Conservation (phyloP, 2,329 filamentous ascomycete genomes). For the Calonectria honghensis region DNA sequence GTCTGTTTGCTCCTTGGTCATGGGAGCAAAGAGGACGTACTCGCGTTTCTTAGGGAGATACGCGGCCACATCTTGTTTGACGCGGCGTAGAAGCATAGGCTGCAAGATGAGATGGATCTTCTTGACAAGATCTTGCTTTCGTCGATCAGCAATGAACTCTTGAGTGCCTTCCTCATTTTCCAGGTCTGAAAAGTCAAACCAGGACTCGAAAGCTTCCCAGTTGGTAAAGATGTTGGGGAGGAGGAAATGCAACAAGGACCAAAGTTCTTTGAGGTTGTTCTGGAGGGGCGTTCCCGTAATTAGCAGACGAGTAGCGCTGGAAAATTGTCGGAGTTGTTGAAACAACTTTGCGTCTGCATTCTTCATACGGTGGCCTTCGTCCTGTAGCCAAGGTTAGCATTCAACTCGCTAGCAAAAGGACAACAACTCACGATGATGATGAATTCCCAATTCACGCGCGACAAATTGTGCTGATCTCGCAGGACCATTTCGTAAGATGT, state of each 20-base stretch:
- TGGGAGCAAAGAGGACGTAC: conserved; percentile 94
- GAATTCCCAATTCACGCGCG: conserved; percentile 94
- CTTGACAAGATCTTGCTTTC: conserved; percentile 71
- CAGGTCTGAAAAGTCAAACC: conserved; percentile 97
- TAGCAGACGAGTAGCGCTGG: conserved; percentile 90
- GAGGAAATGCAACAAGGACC: conserved; percentile 95
- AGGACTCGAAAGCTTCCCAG: conserved; percentile 92
- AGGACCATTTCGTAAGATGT: conserved; percentile 98
- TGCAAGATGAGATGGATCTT: conserved; percentile 96
- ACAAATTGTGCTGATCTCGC: conserved; percentile 87
- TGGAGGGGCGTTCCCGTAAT: conserved; percentile 97
- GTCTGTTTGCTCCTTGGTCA: conserved; percentile 93
- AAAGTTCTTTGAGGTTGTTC: conserved; percentile 95
- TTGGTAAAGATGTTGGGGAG: conserved; percentile 95
- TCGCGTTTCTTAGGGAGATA: conserved; percentile 97
- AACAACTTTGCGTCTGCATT: conserved; percentile 96
- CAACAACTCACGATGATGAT: conserved; percentile 86
- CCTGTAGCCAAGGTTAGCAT: conserved; percentile 67
- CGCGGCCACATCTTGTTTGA: conserved; percentile 95
- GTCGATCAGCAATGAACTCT: conserved; percentile 85
- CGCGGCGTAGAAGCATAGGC: conserved; percentile 88
- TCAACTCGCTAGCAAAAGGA: fast-evolving
- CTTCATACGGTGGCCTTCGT: conserved; percentile 98
- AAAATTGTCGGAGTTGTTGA: conserved; percentile 89
- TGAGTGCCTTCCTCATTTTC: conserved; percentile 88